A percentile compares a stretch with the other conserved stretches of the same genome.
These are phyloP conservation scores for Elsinoe arachidis DNA, from an alignment of 2,329 filamentous ascomycete species.

Conservation along the genomic window DNA sequence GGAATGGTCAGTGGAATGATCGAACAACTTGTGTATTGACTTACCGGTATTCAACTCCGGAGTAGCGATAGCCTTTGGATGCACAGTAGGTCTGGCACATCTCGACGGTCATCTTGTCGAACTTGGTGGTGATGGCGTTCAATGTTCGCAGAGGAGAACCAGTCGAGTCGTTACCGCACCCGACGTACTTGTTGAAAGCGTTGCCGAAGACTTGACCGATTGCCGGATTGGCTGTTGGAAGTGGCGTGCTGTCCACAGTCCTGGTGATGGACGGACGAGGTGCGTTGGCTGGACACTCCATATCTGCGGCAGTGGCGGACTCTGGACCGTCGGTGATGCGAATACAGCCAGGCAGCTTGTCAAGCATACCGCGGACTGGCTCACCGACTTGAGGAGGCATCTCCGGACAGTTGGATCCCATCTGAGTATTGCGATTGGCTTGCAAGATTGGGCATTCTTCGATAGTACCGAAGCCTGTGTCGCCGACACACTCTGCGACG, in stretches of 20 bases:
- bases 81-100: conserved; percentile 28
- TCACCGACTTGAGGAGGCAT: conserved; percentile 23
- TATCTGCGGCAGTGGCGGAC: conserved; percentile 23
- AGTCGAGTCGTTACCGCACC: conserved; percentile 29
- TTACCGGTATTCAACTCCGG: conserved; percentile 26
- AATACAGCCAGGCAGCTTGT: conserved; percentile 29
- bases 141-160: conserved; percentile 19
- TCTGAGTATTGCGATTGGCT: conserved; percentile 22
- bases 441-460: conserved; percentile 28
- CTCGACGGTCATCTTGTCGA: conserved; percentile 27
- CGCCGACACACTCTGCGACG: conserved; percentile 26
- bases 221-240: conserved; percentile 21
- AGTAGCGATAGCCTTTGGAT: conserved; percentile 22
- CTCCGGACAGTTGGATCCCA: conserved; percentile 21
- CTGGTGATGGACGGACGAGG: conserved; percentile 20
- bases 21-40: too few relatives aligned
- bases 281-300: conserved; percentile 22
- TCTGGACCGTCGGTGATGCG: conserved; percentile 26
- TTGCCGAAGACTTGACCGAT: conserved; percentile 22
- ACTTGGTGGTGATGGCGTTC: conserved; percentile 19
- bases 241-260: conserved; percentile 25
- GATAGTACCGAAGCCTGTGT: conserved; percentile 27
- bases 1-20: too few relatives aligned
- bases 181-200: conserved; percentile 26
- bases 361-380: conserved; percentile 22